Evolutionary conservation across 1,284 basidiomycete species (phyloP), one percentile per base, ranked within the genome.

Genomic region (Agaricales sp.): DNA sequence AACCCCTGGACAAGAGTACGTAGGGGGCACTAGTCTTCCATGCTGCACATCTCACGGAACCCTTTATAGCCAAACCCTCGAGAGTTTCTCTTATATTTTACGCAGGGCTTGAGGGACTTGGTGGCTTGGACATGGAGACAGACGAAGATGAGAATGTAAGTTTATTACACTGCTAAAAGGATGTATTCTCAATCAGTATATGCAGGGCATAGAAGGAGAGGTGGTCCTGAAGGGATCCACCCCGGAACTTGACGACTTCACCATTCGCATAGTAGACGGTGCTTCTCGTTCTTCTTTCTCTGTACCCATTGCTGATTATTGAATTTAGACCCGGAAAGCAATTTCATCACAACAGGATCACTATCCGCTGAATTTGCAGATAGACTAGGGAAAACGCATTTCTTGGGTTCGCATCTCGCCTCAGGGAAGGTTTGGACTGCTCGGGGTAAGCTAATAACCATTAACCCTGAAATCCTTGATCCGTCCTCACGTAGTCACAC

Each of bases 31-130:
- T 24, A 19, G 26, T 25, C 26, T 37, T 16, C 22, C 24, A 14
- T 6, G 14, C 26, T 20, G 12, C 3, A 24, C 18, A 19, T 47
- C 30, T 30, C 4, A 19, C 12, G 24, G 19, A 22, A 45, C 12
- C 43, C 38, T 44, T 43, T 39, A 26, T 53, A 79, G 78, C 69
- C 49, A 59, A 63, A 47, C 73, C 77, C 3, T 84, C 81, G 11
- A 72, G 80, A 21, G 75, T 85, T 38, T 87, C 90, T 0, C 70
- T 87, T 11, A 75, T 94, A 51, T 93, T 91, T 61, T 95, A 96
- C 60, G 68, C 86, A 56, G 92, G 90, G 0, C 64, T 94, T 30
- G 92, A 95, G 57, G 91, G 91, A 0, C 66, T 92, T 2, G 90
- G 89, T n/a, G 78, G 75, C 1, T 56, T 95, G 22, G 80, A 87